Percentiles rank a stretch among this genome's conserved stretches.
phyloP scores from a whole-genome alignment of 352 stramenopile species.

The Pythium biforme region DNA sequence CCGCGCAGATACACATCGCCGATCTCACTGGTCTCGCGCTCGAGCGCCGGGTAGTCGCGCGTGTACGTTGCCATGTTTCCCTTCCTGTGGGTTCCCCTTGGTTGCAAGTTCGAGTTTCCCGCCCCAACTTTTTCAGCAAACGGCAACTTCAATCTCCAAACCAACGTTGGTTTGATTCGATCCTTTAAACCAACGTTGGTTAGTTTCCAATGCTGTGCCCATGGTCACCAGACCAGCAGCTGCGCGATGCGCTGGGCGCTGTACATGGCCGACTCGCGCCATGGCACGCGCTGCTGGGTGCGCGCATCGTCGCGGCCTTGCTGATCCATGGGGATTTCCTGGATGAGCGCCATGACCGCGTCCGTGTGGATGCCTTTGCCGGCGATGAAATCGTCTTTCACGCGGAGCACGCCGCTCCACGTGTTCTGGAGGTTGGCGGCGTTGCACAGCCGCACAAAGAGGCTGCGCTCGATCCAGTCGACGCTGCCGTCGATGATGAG shows the following conservation, averaged over 20 bases:
- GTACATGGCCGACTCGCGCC: slow-evolving; percentile 34
- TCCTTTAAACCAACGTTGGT: too few relatives aligned
- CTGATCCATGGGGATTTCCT: neutral
- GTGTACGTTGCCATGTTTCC: too few relatives aligned
- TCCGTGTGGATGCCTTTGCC: slow-evolving; percentile 39
- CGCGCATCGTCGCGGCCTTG: slow-evolving; percentile 13
- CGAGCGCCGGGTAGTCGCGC: too few relatives aligned
- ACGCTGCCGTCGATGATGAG: slow-evolving; percentile 47
- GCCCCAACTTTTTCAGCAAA: too few relatives aligned
- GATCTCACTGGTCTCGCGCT: too few relatives aligned
- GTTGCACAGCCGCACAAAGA: slow-evolving; percentile 44
- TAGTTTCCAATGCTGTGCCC: too few relatives aligned
- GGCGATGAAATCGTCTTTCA: slow-evolving; percentile 41
- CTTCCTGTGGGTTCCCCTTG: too few relatives aligned
- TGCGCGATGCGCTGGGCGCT: slow-evolving; percentile 26
- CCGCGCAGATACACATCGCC: too few relatives aligned
- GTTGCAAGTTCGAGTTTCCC: too few relatives aligned
- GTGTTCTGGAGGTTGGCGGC: slow-evolving; percentile 36
- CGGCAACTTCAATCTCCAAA: too few relatives aligned
- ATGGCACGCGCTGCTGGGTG: slow-evolving; percentile 19
- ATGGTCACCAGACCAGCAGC: slow-evolving; percentile 34
- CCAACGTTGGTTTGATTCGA: too few relatives aligned
- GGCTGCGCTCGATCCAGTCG: slow-evolving; percentile 40
- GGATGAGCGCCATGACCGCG: slow-evolving; percentile 35
- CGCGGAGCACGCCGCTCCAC: slow-evolving; percentile 36